Conservation (phyloP, 2,329 filamentous ascomycete genomes). For the Xylariomycetidae sp. region DNA sequence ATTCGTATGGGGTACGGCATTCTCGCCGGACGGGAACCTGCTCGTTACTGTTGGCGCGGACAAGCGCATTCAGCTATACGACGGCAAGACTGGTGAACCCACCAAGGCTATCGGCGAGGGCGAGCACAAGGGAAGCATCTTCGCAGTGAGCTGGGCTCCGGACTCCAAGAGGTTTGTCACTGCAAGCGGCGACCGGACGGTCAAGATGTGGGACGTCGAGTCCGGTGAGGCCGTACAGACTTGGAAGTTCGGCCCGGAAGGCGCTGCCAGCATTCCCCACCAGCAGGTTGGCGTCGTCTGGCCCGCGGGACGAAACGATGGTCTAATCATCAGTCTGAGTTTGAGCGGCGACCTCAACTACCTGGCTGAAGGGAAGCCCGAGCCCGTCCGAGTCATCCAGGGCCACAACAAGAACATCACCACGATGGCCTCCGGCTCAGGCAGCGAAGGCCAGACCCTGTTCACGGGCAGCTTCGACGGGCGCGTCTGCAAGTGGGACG, state of each 20-base stretch:
- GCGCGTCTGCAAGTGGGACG: constrained; percentile 77
- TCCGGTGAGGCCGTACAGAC: constrained; percentile 69
- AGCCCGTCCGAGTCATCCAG: constrained; percentile 66
- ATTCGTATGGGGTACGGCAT: constrained; percentile 82
- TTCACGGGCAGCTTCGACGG: constrained; percentile 94
- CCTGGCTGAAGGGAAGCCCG: constrained; percentile 63
- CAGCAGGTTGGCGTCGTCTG: constrained; percentile 95
- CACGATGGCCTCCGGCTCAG: constrained; percentile 55
- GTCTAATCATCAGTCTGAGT: constrained; percentile 83
- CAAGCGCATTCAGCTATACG: constrained; percentile 86
- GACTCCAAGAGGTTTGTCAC: constrained; percentile 86
- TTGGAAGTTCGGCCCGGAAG: constrained; percentile 78
- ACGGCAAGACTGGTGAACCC: constrained; percentile 89
- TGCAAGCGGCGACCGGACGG: constrained; percentile 87
- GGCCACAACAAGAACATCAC: constrained; percentile 93
- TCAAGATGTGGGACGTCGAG: constrained; percentile 90
- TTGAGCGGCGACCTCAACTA: constrained; percentile 89
- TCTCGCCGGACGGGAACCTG: constrained; percentile 77
- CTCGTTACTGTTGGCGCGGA: constrained; percentile 92
- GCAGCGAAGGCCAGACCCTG: constrained; percentile 57
- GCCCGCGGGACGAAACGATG: constrained; percentile 75
- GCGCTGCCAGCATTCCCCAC: constrained; percentile 63
- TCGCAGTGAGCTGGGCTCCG: constrained; percentile 81
- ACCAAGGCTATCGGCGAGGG: constrained; percentile 71
- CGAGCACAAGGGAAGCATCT: constrained; percentile 89